These are phyloP conservation scores for Aquanectria penicillioides DNA, from an alignment of 2,329 filamentous ascomycete genomes.

Conservation along the genomic window DNA sequence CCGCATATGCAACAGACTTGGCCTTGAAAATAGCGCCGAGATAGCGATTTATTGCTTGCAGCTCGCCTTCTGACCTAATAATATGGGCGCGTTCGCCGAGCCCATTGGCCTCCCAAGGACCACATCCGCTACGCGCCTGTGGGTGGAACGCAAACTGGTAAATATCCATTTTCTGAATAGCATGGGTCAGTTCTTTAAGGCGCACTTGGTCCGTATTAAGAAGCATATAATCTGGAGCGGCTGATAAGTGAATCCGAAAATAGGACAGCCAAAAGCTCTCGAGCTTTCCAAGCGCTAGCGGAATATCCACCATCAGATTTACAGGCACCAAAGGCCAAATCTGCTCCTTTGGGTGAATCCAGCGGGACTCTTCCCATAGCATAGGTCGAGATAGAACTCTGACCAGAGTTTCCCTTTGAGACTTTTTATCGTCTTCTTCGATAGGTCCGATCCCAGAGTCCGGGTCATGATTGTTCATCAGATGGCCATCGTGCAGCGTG, in stretches of 20 bases:
- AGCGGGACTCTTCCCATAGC: constrained; percentile 3
- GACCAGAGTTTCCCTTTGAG: neutral
- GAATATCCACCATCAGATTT: neutral
- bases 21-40: neutral
- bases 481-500: neutral
- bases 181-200: neutral
- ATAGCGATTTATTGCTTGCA: neutral
- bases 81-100: neutral
- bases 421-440: neutral
- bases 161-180: neutral
- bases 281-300: neutral
- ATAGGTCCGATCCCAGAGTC: neutral
- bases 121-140: neutral
- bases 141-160: constrained; percentile 3
- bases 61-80: neutral
- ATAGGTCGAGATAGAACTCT: constrained; percentile 1
- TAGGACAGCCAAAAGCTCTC: neutral
- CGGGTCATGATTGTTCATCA: neutral
- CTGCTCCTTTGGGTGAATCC: neutral
- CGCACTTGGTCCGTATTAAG: neutral
- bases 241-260: neutral
- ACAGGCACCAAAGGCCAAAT: neutral
- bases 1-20: neutral
- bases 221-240: neutral
- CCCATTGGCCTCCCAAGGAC: neutral